Evolutionary conservation across 2,329 filamentous ascomycete genomes (phyloP), one percentile per base, ranked within the genome.

Genomic region (Pseudocercospora crystallina): DNA sequence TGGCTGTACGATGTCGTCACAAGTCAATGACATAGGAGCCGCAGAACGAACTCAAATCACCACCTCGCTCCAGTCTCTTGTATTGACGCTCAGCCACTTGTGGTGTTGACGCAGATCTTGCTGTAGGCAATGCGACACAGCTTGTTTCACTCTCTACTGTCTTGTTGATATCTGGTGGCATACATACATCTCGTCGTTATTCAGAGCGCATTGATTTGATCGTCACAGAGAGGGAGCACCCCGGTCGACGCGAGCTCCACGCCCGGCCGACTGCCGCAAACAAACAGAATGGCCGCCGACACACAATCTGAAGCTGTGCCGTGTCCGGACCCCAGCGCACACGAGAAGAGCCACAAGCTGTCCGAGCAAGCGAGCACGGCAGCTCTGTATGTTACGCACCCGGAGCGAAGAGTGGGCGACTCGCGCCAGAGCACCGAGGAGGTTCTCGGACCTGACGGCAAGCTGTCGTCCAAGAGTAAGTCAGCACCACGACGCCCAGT

Each of bases 311-410:
- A 41, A 14, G 42, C 34, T 35, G 36, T 43, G 40, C 37, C 32
- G 53, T 73, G 71, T 53, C 71, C 76, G 47, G 76, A 78, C 61
- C 75, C 76, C 34, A 73, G 73, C 29, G 72, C 65, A 15, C 69
- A 71, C 49, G 68, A 75, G 55, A 58, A 67, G 29, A 61, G 69
- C 51, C 68, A 73, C 60, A 61, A 64, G 45, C 64, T 77, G 15
- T 74, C 76, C 53, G 71, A 75, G 43, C 72, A 75, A 56, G 83
- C 83, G 58, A 82, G 82, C n/a, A 78, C 76, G 9, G 81, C 83
- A 53, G 83, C 83, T 5, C 69, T 85, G 11, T 81, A 81, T 64
- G 79, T 74, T 42, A 80, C 76, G 11, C 73, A 76, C 40, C 62
- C 66, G 20, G 61, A 61, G 10, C 61, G 56, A 26, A 61, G 60